A percentile compares a stretch with the other conserved stretches of the same genome.
These are phyloP conservation scores for Jimgerdemannia flammicorona DNA, from an alignment of 192 early-diverging fungal genomes.

Conservation along the genomic window DNA sequence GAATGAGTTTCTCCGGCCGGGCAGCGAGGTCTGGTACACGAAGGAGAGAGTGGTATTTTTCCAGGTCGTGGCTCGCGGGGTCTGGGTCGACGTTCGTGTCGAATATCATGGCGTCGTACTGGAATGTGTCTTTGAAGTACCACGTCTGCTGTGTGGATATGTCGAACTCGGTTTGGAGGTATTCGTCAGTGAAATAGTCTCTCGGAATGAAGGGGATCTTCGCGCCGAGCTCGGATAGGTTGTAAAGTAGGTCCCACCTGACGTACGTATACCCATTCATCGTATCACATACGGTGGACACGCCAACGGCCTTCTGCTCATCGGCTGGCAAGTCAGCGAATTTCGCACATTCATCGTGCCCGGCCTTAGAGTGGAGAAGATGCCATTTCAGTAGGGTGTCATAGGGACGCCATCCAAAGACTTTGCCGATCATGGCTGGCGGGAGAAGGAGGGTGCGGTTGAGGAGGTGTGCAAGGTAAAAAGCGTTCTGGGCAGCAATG, in stretches of 20 bases:
- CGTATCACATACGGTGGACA: background rate
- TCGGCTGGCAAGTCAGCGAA: background rate
- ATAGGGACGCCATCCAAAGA: conserved; percentile 12
- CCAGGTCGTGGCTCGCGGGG: background rate
- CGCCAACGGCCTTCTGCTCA: background rate
- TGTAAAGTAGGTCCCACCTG: conserved; percentile 16
- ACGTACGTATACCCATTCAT: conserved; percentile 13
- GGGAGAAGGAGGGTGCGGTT: conserved; percentile 44
- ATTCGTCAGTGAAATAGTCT: conserved; percentile 6
- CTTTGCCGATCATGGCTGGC: conserved; percentile 26
- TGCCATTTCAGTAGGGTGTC: conserved; percentile 7
- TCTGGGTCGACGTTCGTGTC: conserved; percentile 12
- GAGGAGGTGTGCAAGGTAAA: conserved; percentile 29
- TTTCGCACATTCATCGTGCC: conserved; percentile 6
- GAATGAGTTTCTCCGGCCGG: conserved; percentile 29
- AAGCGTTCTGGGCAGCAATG: conserved; percentile 35
- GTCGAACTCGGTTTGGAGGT: background rate
- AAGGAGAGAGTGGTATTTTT: conserved; percentile 15
- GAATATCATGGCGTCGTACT: conserved; percentile 21
- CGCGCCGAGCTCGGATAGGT: conserved; percentile 8
- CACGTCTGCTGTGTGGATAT: conserved; percentile 18
- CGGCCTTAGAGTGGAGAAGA: conserved; percentile 4
- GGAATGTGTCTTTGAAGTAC: conserved; percentile 18
- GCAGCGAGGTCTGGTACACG: conserved; percentile 20
- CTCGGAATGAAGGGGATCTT: conserved; percentile 4